Evolutionary conservation across 129 eudicot species (phyloP).

Genomic region (Pseudognaphalium luteoalbum): DNA sequence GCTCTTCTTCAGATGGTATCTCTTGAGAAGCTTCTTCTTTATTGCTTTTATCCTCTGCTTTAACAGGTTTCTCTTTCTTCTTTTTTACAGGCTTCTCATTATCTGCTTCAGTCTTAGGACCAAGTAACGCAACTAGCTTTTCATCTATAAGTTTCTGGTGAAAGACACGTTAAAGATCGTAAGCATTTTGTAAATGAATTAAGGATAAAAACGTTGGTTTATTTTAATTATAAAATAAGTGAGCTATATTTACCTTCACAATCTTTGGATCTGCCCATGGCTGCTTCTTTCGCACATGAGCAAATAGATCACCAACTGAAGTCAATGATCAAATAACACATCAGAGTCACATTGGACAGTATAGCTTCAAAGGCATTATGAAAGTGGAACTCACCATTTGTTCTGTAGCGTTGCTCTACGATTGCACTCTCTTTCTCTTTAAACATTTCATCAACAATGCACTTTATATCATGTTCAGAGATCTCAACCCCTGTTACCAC

Average conservation of each 20-base stretch:
- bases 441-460: slow-evolving; percentile 59
- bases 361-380: neutral
- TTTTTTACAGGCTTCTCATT: slow-evolving; percentile 86
- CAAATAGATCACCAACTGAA: slow-evolving; percentile 89
- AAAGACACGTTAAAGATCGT: slow-evolving; percentile 4
- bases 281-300: slow-evolving; percentile 81
- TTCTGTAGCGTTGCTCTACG: slow-evolving; percentile 82
- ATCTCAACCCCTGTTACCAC: slow-evolving; percentile 61
- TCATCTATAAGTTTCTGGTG: slow-evolving; percentile 71
- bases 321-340: slow-evolving; percentile 19
- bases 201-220: neutral
- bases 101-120: slow-evolving; percentile 94
- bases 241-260: slow-evolving; percentile 64
- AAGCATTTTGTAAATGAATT: slow-evolving; percentile 3
- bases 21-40: slow-evolving; percentile 47
- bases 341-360: slow-evolving; percentile 11
- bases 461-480: slow-evolving; percentile 60
- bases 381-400: slow-evolving; percentile 54
- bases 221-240: neutral
- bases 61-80: slow-evolving; percentile 94
- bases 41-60: slow-evolving; percentile 64
- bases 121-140: slow-evolving; percentile 69
- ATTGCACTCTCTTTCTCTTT: slow-evolving; percentile 72
- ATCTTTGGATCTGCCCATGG: slow-evolving; percentile 98
- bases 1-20: slow-evolving; percentile 79